phyloP scores from a whole-genome alignment of 2,329 filamentous ascomycete genomes.

The Aspergillus sp. region DNA sequence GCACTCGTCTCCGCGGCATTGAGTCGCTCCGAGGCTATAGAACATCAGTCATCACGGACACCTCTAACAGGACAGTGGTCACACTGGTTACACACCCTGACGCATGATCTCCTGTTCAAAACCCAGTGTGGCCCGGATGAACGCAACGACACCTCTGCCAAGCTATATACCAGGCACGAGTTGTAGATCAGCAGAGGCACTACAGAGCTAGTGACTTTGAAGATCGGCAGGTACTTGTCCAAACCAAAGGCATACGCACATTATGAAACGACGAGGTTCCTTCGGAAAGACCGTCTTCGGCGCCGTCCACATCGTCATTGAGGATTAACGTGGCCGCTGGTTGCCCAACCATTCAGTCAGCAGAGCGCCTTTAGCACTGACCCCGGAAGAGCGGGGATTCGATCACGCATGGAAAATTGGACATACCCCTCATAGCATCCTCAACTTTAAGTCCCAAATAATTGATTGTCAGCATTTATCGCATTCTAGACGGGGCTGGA shows the following conservation, averaged over 20 bases:
- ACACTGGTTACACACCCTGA: conserved; percentile 54
- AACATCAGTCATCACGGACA: conserved; percentile 22
- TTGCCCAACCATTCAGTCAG: neutral
- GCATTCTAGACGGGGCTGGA: neutral
- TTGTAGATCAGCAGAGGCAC: conserved; percentile 9
- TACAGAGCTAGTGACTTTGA: conserved; percentile 12
- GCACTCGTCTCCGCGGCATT: conserved; percentile 74
- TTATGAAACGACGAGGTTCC: conserved; percentile 85
- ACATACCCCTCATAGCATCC: conserved; percentile 47
- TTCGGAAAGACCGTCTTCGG: conserved; percentile 70
- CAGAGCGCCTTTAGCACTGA: conserved; percentile 1
- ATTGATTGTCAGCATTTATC: conserved; percentile 21
- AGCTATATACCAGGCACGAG: conserved; percentile 53
- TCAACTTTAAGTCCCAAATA: conserved; percentile 31
- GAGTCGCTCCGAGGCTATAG: conserved; percentile 66
- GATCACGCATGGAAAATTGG: conserved; percentile 1
- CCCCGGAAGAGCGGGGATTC: conserved; percentile 8
- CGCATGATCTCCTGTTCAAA: conserved; percentile 92
- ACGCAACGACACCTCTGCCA: conserved; percentile 76
- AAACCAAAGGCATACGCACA: conserved; percentile 41
- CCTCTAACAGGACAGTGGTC: conserved; percentile 2
- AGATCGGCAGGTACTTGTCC: neutral
- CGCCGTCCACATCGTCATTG: conserved; percentile 85
- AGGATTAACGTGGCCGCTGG: conserved; percentile 71
- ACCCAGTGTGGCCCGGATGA: conserved; percentile 82